Evolutionary conservation across 1,139 yeast species (phyloP).

Genomic region (Hyphopichia burtonii): DNA sequence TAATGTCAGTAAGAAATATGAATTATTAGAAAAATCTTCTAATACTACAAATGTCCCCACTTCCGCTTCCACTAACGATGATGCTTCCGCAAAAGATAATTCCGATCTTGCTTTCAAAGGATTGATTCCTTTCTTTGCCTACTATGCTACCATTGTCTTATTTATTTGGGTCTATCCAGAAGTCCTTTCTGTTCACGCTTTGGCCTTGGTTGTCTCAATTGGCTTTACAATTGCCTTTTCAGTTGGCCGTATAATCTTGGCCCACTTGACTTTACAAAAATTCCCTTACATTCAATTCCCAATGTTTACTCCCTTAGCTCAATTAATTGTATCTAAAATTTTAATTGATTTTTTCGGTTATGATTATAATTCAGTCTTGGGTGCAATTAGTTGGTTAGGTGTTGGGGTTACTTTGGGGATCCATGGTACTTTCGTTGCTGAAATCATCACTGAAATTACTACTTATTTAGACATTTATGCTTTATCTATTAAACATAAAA

Average conservation of each 20-base stretch:
- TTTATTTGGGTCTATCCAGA: slow-evolving; percentile 51
- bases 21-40: slow-evolving; percentile 15
- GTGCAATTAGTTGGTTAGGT: slow-evolving; percentile 64
- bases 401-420: slow-evolving; percentile 75
- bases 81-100: slow-evolving; percentile 17
- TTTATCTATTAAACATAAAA: slow-evolving; percentile 78
- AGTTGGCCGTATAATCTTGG: slow-evolving; percentile 87
- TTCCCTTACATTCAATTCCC: slow-evolving; percentile 78
- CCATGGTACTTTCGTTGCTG: slow-evolving; percentile 77
- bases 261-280: slow-evolving; percentile 75
- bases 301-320: slow-evolving; percentile 62
- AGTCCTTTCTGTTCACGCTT: slow-evolving; percentile 44
- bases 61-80: slow-evolving; percentile 1
- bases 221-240: slow-evolving; percentile 79
- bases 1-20: slow-evolving; percentile 62
- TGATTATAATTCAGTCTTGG: slow-evolving; percentile 37
- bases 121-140: slow-evolving; percentile 66
- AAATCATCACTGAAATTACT: slow-evolving; percentile 82
- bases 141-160: slow-evolving; percentile 54
- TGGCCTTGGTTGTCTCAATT: slow-evolving; percentile 65
- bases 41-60: slow-evolving; percentile 5
- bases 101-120: slow-evolving; percentile 56
- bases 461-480: slow-evolving; percentile 83
- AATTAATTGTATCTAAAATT: slow-evolving; percentile 45
- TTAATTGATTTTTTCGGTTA: slow-evolving; percentile 40